Evolutionary conservation across 805 yeast genomes (phyloP), one percentile per base, ranked within the genome.

Genomic region (Millerozyma miso): DNA sequence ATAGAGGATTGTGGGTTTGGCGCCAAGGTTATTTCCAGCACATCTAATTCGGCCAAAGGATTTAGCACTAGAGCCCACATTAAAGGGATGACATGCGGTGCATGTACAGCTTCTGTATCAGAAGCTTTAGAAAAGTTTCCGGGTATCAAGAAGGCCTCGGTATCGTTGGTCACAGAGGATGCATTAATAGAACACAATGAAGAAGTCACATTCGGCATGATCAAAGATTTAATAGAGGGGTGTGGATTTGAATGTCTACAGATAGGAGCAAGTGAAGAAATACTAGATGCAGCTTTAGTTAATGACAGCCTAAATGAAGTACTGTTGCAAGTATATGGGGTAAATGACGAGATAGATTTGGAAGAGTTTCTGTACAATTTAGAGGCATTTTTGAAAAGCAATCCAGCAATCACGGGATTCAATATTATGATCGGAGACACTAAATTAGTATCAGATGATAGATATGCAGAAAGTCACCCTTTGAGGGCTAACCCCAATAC

Each of bases 61-160:
- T 15, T 13, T 26, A 26, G 16, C 3, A 41, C 47, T 3, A 37
- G 10, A 12, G 31, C 38, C n/a, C 35, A 41, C 3, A 36, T 45
- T 10, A 20, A 19, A 14, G 97, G 97, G 2, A 90, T 90, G 97
- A 89, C 97, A 2, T 90, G 97, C 58, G 81, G 90, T 2, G 77
- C 93, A 1, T 90, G 97, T 59, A 74, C 84, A 0, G 72, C 81
- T 2, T 69, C 91, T 1, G 78, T 91, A 16, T 77, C 82, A 0
- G 62, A 65, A 19, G 81, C 81, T 0, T 54, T 88, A 19, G 63
- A 70, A 42, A 55, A 55, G 0, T 42, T 78, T 6, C 63, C 66
- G 0, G 85, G 85, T 1, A 85, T 88, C 2, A 38, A 53, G 1
- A 55, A 62, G 3, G 87, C 74, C 0, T 71, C 75, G 2, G 87